phyloP scores from a whole-genome alignment of 805 yeast species.

The Cyberlindnera petersonii region DNA sequence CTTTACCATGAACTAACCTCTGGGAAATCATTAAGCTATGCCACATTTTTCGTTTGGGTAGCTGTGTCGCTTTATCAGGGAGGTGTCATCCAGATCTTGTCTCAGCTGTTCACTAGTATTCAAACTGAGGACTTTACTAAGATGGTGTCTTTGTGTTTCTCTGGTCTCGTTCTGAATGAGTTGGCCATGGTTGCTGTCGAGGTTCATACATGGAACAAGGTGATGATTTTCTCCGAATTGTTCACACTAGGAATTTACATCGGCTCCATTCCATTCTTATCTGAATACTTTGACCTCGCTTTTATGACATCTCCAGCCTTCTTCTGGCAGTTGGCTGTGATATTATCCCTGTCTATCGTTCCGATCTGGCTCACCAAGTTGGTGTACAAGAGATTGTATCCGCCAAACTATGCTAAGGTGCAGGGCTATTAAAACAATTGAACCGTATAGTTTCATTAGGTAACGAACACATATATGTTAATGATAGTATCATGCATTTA shows the following conservation, averaged over 20 bases:
- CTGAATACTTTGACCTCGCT: constrained; percentile 78
- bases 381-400: constrained; percentile 70
- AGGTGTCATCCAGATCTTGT: constrained; percentile 69
- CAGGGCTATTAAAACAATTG: constrained; percentile 53
- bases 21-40: constrained; percentile 81
- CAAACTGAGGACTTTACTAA: constrained; percentile 48
- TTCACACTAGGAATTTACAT: constrained; percentile 64
- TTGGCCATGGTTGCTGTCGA: constrained; percentile 90
- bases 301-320: constrained; percentile 57
- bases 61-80: constrained; percentile 91
- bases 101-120: constrained; percentile 74
- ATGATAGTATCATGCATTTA: too few species aligned
- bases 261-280: constrained; percentile 75
- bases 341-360: constrained; percentile 64
- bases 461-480: constrained; percentile 17
- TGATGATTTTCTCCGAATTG: constrained; percentile 70
- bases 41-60: constrained; percentile 90
- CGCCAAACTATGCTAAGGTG: constrained; percentile 96
- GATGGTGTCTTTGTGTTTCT: constrained; percentile 85
- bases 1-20: constrained; percentile 86
- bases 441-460: not conserved
- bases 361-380: constrained; percentile 89
- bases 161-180: constrained; percentile 79
- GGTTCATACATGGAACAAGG: constrained; percentile 84
- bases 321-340: constrained; percentile 63